These are phyloP conservation scores for Puccinia horiana DNA, from an alignment of 1,284 basidiomycete species.

Conservation along the genomic window DNA sequence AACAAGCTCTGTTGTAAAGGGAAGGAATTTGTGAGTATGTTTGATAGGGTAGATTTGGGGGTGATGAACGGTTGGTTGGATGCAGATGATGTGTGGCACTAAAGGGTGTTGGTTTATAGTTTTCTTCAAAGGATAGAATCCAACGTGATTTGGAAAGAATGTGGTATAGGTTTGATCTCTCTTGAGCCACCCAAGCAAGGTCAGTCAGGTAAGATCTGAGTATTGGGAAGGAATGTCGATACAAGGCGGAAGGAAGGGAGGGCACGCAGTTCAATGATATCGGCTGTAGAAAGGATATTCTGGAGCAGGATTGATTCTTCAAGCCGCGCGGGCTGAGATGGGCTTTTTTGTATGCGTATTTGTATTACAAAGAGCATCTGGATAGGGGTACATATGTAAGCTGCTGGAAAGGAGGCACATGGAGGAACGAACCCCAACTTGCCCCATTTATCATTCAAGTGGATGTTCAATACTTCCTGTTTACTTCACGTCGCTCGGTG, in stretches of 20 bases:
- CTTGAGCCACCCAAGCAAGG: not conserved
- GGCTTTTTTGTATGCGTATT: not conserved
- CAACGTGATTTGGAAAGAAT: conserved; percentile 30
- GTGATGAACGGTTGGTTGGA: not conserved
- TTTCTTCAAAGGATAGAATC: conserved; percentile 20
- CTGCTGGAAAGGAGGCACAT: conserved; percentile 24
- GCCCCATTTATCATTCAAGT: conserved; percentile 22
- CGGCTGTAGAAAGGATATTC: conserved; percentile 21
- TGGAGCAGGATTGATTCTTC: not conserved
- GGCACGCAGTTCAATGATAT: conserved; percentile 2
- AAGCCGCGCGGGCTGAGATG: not conserved
- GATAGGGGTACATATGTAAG: conserved; percentile 16
- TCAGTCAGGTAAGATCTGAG: not conserved
- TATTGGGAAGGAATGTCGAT: conserved; percentile 1
- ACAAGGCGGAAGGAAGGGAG: not conserved
- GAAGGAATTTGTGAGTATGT: not conserved
- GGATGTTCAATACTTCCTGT: conserved; percentile 5
- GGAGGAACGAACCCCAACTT: not conserved
- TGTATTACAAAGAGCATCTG: conserved; percentile 13
- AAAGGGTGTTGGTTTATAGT: not conserved
- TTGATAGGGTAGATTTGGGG: not conserved
- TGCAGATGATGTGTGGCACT: not conserved
- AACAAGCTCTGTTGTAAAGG: not conserved
- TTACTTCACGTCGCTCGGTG: not conserved
- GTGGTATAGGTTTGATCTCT: conserved; percentile 3